These are phyloP conservation scores for Rugonectria rugulosa DNA, from an alignment of 2,329 filamentous ascomycete genomes.

Conservation along the genomic window DNA sequence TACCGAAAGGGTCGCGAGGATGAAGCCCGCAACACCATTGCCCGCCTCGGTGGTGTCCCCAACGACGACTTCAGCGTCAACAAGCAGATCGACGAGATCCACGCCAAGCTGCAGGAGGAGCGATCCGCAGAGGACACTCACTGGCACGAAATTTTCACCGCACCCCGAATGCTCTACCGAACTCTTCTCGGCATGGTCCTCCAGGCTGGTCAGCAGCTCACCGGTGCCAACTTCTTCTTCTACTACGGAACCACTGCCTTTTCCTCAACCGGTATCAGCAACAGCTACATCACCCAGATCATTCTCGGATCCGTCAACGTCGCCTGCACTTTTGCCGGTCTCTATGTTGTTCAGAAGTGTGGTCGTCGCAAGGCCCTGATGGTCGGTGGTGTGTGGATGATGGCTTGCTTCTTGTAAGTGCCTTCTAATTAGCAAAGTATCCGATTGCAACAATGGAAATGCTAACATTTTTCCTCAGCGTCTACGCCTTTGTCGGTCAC, in stretches of 20 bases:
- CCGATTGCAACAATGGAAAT: too few relatives aligned
- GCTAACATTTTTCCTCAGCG: slow-evolving; percentile 43
- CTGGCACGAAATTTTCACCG: slow-evolving; percentile 71
- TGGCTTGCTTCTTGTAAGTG: too few relatives aligned
- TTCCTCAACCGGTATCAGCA: slow-evolving; percentile 66
- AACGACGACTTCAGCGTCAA: slow-evolving; percentile 50
- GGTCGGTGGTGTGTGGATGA: slow-evolving; percentile 66
- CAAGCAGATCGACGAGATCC: slow-evolving; percentile 60
- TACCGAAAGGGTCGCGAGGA: slow-evolving; percentile 56
- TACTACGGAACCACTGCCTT: slow-evolving; percentile 74
- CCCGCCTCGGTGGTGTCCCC: slow-evolving; percentile 53
- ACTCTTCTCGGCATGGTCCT: slow-evolving; percentile 68
- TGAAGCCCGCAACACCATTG: slow-evolving; percentile 58
- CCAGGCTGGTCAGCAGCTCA: slow-evolving; percentile 73
- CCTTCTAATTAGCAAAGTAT: too few relatives aligned
- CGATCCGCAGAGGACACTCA: slow-evolving; percentile 53
- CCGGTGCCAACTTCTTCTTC: slow-evolving; percentile 68
- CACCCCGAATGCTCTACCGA: slow-evolving; percentile 70
- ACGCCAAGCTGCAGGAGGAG: slow-evolving; percentile 57
- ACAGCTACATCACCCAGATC: slow-evolving; percentile 73
- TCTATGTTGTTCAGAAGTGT: slow-evolving; percentile 71
- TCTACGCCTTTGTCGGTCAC: slow-evolving; percentile 59
- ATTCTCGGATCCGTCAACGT: slow-evolving; percentile 75
- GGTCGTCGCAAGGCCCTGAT: slow-evolving; percentile 71
- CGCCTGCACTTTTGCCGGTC: slow-evolving; percentile 68